Percentiles rank a stretch among this genome's conserved stretches.
These are phyloP conservation scores for Chiua virens DNA, from an alignment of 768 basidiomycete species.

Conservation along the genomic window DNA sequence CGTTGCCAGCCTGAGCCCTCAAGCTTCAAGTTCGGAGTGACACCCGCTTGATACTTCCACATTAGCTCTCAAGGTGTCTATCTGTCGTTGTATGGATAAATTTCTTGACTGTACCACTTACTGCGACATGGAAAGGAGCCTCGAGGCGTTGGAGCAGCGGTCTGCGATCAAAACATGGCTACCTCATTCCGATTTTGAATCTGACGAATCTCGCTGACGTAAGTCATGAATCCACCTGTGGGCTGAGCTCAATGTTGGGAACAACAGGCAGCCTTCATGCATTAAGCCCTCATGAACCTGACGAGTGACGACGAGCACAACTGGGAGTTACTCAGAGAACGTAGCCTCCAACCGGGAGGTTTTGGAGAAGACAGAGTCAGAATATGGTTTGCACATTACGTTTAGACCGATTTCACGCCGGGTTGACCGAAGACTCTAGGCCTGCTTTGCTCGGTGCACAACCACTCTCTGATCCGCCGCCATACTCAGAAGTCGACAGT, in stretches of 20 bases:
- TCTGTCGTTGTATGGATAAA: no score
- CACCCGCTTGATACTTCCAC: no score
- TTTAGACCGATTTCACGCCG: constrained; percentile 5
- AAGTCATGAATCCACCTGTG: constrained; percentile 4
- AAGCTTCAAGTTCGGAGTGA: no score
- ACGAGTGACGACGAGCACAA: constrained; percentile 30
- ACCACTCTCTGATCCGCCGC: constrained; percentile 39
- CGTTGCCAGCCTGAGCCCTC: no score
- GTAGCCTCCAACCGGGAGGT: constrained; percentile 59
- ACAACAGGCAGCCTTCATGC: constrained; percentile 5
- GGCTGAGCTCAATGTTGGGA: not conserved
- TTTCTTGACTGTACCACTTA: no score
- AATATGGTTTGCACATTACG: constrained; percentile 50
- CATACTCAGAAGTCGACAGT: constrained; percentile 25
- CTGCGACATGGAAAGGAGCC: no score
- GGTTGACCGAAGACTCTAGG: constrained; percentile 26
- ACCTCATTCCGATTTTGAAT: not conserved
- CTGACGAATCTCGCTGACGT: constrained; percentile 18
- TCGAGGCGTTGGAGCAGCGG: no score
- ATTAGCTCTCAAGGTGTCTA: no score
- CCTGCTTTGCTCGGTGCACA: constrained; percentile 34
- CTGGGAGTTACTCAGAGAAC: constrained; percentile 47
- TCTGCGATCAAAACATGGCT: no score
- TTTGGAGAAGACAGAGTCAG: constrained; percentile 55
- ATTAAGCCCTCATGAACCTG: constrained; percentile 20